A percentile compares a stretch with the other conserved stretches of the same genome.
phyloP scores from a whole-genome alignment of 306 rosid genomes.

The Pachyrhizus erosus region DNA sequence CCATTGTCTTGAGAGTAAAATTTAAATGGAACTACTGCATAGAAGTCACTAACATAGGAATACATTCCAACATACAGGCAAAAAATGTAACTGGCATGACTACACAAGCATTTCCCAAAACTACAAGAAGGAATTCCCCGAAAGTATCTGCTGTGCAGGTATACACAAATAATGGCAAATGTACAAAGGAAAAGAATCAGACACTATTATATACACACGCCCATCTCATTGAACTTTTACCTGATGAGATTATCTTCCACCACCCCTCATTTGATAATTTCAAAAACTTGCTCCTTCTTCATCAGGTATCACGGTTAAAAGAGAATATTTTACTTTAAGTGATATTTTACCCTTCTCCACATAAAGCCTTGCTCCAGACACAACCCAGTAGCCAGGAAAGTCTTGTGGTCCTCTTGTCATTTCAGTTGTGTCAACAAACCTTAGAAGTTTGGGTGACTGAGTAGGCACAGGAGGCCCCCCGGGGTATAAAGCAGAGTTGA shows the following conservation, averaged over 20 bases:
- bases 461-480: slow-evolving; percentile 84
- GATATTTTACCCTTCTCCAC: slow-evolving; percentile 86
- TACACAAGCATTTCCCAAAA: slow-evolving; percentile 42
- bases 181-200: slow-evolving; percentile 51
- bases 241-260: slow-evolving; percentile 33
- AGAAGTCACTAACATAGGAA: slow-evolving; percentile 10
- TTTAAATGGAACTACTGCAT: slow-evolving; percentile 13
- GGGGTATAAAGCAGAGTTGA: slow-evolving; percentile 87
- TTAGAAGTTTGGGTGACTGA: slow-evolving; percentile 74
- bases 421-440: slow-evolving; percentile 88
- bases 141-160: slow-evolving; percentile 34
- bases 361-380: slow-evolving; percentile 79
- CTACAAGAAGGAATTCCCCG: slow-evolving; percentile 39
- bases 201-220: slow-evolving; percentile 58
- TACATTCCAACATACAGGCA: slow-evolving; percentile 29
- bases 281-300: slow-evolving; percentile 58
- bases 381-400: slow-evolving; percentile 89
- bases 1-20: slow-evolving; percentile 5
- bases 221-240: slow-evolving; percentile 32
- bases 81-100: background rate
- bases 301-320: slow-evolving; percentile 71
- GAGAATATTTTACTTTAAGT: slow-evolving; percentile 79
- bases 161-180: slow-evolving; percentile 52
- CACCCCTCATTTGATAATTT: slow-evolving; percentile 13
- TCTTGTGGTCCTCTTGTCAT: slow-evolving; percentile 97